These are phyloP conservation scores for Candida sonorensis DNA, from an alignment of 805 yeast species.

Conservation along the genomic window DNA sequence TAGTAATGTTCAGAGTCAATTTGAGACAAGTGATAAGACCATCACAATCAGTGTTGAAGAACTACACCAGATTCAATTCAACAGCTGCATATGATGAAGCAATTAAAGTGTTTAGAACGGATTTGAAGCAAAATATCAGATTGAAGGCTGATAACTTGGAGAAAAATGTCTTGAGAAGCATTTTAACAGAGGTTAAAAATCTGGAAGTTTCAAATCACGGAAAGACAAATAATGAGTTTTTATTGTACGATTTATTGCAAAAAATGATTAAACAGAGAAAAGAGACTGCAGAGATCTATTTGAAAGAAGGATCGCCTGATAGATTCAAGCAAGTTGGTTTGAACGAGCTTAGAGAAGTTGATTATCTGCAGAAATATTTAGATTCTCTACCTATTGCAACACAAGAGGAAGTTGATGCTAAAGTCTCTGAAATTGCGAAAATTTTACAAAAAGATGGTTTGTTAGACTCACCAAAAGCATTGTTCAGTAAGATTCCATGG, in stretches of 20 bases:
- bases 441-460: slow-evolving; percentile 20
- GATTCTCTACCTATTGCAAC: slow-evolving; percentile 31
- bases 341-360: slow-evolving; percentile 33
- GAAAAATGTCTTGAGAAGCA: slow-evolving; percentile 34
- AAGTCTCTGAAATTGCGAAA: slow-evolving; percentile 24
- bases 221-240: slow-evolving; percentile 24
- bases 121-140: slow-evolving; percentile 28
- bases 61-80: slow-evolving; percentile 23
- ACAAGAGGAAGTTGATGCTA: slow-evolving; percentile 26
- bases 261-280: slow-evolving; percentile 36
- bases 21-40: too few species aligned
- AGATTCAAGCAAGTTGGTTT: slow-evolving; percentile 31
- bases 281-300: slow-evolving; percentile 31
- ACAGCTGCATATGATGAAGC: slow-evolving; percentile 24
- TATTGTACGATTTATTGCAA: slow-evolving; percentile 25
- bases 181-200: slow-evolving; percentile 34
- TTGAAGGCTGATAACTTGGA: slow-evolving; percentile 28
- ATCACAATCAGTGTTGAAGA: too few species aligned
- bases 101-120: slow-evolving; percentile 23
- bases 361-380: slow-evolving; percentile 29
- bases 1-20: too few species aligned
- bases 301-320: slow-evolving; percentile 34
- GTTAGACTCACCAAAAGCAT: slow-evolving; percentile 17
- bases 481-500: slow-evolving; percentile 31
- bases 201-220: slow-evolving; percentile 27